These are phyloP conservation scores for Fusarium torulosum DNA, from an alignment of 2,329 filamentous ascomycete genomes.

Conservation along the genomic window DNA sequence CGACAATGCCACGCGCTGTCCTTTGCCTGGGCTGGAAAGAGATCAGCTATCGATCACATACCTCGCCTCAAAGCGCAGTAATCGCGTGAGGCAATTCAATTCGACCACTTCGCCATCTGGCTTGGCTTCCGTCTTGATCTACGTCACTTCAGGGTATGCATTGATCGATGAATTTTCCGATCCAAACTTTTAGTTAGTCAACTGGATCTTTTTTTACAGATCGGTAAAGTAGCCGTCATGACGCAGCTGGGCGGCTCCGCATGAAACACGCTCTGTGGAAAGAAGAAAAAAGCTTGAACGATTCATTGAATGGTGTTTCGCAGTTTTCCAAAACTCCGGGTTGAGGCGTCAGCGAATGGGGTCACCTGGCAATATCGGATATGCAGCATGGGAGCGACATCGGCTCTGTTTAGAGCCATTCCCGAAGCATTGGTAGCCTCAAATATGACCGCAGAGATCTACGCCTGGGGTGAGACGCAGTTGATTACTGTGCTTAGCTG, in stretches of 20 bases:
- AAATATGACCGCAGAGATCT: constrained; percentile 5
- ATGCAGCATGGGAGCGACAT: background rate
- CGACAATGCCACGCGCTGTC: constrained; percentile 20
- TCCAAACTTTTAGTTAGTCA: constrained; percentile 5
- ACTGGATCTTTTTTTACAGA: background rate
- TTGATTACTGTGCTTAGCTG: background rate
- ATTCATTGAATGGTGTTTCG: constrained; percentile 5
- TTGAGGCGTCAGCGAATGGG: background rate
- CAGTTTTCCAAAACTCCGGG: background rate
- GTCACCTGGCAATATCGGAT: background rate
- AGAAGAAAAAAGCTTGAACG: background rate
- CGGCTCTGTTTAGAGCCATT: background rate
- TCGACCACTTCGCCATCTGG: constrained; percentile 15
- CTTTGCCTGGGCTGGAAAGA: constrained; percentile 16
- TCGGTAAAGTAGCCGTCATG: constrained; percentile 18
- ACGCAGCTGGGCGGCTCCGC: constrained; percentile 8
- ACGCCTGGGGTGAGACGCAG: background rate
- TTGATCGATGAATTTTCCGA: constrained; percentile 24
- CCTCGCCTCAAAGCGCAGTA: background rate
- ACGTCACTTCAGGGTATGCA: constrained; percentile 35
- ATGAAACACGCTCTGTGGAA: background rate
- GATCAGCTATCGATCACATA: constrained; percentile 34
- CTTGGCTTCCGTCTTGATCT: constrained; percentile 16
- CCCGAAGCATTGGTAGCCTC: background rate
- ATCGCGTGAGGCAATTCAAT: constrained; percentile 17